Conservation (phyloP, 495 filamentous ascomycete genomes). For the Neurospora sp. region DNA sequence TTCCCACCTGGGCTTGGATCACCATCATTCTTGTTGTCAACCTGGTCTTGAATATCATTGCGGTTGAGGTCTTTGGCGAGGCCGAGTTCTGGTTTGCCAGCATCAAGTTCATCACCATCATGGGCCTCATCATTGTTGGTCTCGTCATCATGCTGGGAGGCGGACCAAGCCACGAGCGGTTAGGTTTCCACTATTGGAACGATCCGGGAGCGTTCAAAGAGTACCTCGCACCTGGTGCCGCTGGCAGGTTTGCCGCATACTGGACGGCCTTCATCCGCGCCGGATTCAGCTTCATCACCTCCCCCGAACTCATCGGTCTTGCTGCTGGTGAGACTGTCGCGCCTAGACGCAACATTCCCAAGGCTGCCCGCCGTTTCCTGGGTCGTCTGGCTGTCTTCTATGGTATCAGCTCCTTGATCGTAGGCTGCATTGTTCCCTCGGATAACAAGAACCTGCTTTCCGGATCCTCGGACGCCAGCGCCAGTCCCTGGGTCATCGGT, state of each 20-base stretch:
- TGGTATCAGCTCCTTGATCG: constrained; percentile 58
- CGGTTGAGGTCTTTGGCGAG: constrained; percentile 48
- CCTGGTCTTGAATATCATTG: constrained; percentile 36
- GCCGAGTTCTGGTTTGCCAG: constrained; percentile 55
- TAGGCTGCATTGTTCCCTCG: constrained; percentile 55
- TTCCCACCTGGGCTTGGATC: constrained; percentile 51
- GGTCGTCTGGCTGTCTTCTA: constrained; percentile 65
- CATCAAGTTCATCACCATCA: constrained; percentile 61
- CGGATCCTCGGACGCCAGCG: constrained; percentile 47
- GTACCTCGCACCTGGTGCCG: constrained; percentile 40
- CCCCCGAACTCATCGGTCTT: constrained; percentile 43
- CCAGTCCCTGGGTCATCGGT: constrained; percentile 47
- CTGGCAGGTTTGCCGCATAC: constrained; percentile 39
- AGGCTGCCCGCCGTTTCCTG: constrained; percentile 61
- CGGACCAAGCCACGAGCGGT: constrained; percentile 41
- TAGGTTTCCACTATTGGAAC: constrained; percentile 62
- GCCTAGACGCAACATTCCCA: constrained; percentile 62
- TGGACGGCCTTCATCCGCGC: constrained; percentile 37
- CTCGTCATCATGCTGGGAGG: constrained; percentile 63
- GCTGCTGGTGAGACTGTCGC: constrained; percentile 73
- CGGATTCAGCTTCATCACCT: constrained; percentile 41
- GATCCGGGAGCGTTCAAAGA: constrained; percentile 60
- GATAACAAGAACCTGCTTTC: constrained; percentile 43
- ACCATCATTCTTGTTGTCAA: constrained; percentile 37
- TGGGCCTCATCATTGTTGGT: constrained; percentile 60